Evolutionary conservation across 2,329 filamentous ascomycete genomes (phyloP), one percentile per base, ranked within the genome.

Genomic region (Diaporthe aspalathi): DNA sequence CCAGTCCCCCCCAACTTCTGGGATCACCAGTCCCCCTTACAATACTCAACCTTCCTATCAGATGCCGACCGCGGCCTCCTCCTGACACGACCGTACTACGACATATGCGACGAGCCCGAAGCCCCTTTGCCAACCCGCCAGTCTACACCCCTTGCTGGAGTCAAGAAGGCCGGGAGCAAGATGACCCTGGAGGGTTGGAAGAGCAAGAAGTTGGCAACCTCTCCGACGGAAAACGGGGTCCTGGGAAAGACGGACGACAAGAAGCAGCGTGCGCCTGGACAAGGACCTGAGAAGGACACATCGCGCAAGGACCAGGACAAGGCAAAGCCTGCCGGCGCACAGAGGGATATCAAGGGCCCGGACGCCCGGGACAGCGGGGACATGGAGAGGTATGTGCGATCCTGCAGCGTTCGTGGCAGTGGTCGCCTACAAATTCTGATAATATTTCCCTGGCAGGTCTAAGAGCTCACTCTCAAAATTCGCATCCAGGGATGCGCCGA

Each of bases 141-240:
- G 24, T 16, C 68, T n/a, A 53, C 78, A 67, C 72, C 72, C 54
- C 67, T 76, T 76, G 70, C 75, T 78, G 74, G 77, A 54, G 70
- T 74, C 32, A 75, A 77, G 72, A 82, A 86, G 72, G 75, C 83
- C 67, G 80, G 83, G 74, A 79, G 79, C 65, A 82, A 89, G 78
- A 77, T 90, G 74, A 88, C 87, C 17, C 79, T 90, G 72, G 88
- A 86, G 78, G 88, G 90, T 77, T 90, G 89, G 75, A 87, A 87
- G 79, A 89, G 87, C 73, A 86, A 86, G 77, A 81, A 79, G 75
- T 79, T 79, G 66, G 81, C 82, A 12, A 77, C 80, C 11, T 82
- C 83, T 17, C 81, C 83, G 1, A 77, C 81, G 17, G 78, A 78
- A 67, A 74, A 75, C 47, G 76, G 74, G 24, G 12, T 60, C 43